Base-by-base conservation (phyloP, 306 rosid genomes). In the Cicer chorassanicum region DNA sequence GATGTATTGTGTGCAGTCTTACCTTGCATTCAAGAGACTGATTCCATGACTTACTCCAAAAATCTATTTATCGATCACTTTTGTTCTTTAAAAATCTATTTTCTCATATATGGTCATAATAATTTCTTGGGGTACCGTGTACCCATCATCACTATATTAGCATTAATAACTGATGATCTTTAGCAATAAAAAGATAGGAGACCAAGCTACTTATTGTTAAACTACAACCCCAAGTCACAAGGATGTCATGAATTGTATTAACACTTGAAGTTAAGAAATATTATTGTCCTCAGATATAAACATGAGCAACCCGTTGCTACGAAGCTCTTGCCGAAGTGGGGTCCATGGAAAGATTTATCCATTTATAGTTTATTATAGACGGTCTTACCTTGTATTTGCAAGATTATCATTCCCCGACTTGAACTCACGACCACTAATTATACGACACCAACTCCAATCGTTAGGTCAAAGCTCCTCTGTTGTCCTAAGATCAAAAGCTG, bases 401-500 rank as follows among this genome's bases (percentile, higher is more conserved):
- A 59, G 65, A 59, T 59, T 4, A 49, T 49, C 54, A 49, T 29
- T 29, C 5, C 36, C 36, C 2, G 8, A 49, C 54, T 13, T 10
- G 15, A 46, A 46, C 53, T n/a, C n/a, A n/a, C 11, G 8, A 49
- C 54, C 65, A 21, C 64, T 24, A 57, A 10, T 4, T 12, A 24
- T 57, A 4, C 0, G 8, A 0, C 15, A 57, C 5, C 14, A 54
- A 59, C 41, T 49, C 54, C 54, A 5, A 49, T 19, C 7, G 2
- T 4, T 13, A 16, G 6, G 18, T 18, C 54, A 49, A 49, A 12
- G 6, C 42, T 10, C 9, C 10, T 13, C 65, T 59, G 8, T 11
- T 57, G 69, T 73, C 70, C 65, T 15, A 81, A 64, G 48, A 44
- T 71, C 75, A 71, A 40, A 36, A 64, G 73, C 18, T 71, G 19